Evolutionary conservation across 352 stramenopile species (phyloP).

Genomic region (Globisporangium iwayamae): DNA sequence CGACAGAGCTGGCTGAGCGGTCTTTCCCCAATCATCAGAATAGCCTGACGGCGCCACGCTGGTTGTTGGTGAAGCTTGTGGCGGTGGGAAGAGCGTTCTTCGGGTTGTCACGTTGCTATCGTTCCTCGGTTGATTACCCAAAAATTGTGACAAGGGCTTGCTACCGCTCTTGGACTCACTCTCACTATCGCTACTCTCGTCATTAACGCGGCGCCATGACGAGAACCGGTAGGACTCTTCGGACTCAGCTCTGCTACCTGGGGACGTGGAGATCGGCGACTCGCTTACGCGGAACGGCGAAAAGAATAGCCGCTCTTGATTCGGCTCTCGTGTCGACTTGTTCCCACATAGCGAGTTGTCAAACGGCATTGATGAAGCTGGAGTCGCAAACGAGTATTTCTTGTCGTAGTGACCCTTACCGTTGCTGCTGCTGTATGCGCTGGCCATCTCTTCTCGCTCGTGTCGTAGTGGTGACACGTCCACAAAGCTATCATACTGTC

Average conservation of each 20-base stretch:
- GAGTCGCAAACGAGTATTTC: not conserved
- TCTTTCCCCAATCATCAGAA: not conserved
- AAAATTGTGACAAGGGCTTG: not conserved
- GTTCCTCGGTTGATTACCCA: not conserved
- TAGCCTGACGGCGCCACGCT: not conserved
- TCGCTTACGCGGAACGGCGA: constrained; percentile 5
- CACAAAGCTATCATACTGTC: not conserved
- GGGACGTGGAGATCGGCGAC: not conserved
- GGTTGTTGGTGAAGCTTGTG: not conserved
- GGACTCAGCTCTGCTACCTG: not conserved
- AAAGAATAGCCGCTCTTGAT: constrained; percentile 1
- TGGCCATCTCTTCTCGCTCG: not conserved
- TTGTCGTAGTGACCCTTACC: not conserved
- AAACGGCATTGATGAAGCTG: not conserved
- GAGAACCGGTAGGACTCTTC: not conserved
- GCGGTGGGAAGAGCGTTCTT: not conserved
- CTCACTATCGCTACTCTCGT: not conserved
- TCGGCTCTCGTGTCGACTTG: not conserved
- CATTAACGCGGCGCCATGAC: not conserved
- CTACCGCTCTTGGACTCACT: not conserved
- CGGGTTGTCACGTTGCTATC: not conserved
- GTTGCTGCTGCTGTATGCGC: not conserved
- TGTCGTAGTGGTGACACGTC: constrained; percentile 2
- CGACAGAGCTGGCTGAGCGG: not conserved
- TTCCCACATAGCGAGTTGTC: not conserved